phyloP scores from a whole-genome alignment of 768 basidiomycete species.

The Russula ochroleuca region DNA sequence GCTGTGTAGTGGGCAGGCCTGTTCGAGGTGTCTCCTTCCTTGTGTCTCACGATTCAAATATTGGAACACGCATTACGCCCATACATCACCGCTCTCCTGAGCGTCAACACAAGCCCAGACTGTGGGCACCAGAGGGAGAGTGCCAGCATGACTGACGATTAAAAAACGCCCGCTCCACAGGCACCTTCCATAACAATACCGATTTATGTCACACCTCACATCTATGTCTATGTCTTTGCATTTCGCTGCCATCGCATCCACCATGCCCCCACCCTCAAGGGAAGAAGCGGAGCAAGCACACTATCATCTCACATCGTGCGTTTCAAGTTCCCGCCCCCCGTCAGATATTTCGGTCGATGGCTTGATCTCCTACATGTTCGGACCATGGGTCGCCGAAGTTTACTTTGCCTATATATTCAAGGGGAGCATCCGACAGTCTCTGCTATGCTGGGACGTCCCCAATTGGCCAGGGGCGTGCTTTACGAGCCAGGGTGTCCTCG shows the following conservation, averaged over 20 bases:
- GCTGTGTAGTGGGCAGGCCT: not conserved
- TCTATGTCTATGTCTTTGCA: not conserved
- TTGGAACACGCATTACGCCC: not conserved
- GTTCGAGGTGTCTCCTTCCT: not conserved
- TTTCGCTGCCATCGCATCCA: not conserved
- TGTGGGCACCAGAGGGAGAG: not conserved
- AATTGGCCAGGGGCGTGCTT: slow-evolving; percentile 8
- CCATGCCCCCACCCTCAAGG: not conserved
- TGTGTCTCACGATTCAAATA: not conserved
- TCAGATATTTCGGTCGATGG: slow-evolving; percentile 2
- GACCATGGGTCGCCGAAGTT: not conserved
- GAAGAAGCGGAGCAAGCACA: not conserved
- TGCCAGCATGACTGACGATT: not conserved
- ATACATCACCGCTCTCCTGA: not conserved
- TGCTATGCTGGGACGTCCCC: slow-evolving; percentile 1
- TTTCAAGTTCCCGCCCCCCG: not conserved
- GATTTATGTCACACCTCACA: not conserved
- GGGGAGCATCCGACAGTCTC: not conserved
- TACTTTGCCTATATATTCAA: slow-evolving; percentile 4
- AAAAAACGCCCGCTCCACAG: not conserved
- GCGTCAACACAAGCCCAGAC: not conserved
- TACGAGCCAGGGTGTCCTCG: not conserved
- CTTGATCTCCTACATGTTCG: not conserved
- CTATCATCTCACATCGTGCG: not conserved
- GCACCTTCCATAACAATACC: not conserved